phyloP scores from a whole-genome alignment of 1,284 basidiomycete genomes.

The Tremellales sp. region DNA sequence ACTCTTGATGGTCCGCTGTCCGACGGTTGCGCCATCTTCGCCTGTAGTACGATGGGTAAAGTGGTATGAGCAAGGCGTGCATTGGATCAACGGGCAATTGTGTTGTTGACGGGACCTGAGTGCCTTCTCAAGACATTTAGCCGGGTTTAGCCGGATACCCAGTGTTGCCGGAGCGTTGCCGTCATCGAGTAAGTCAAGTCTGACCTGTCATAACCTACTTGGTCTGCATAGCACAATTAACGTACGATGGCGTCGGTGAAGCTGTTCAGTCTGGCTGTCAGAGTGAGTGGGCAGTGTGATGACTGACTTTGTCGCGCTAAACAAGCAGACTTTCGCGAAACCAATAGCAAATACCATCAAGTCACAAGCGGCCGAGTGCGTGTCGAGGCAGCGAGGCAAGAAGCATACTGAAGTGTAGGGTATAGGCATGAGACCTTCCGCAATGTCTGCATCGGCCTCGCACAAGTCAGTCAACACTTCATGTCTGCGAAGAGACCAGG shows the following conservation, averaged over 20 bases:
- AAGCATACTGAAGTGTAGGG: slow-evolving; percentile 3
- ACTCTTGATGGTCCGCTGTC: no score
- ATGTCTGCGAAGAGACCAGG: neutral
- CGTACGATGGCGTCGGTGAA: slow-evolving; percentile 62
- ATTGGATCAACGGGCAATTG: no score
- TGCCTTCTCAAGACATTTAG: no score
- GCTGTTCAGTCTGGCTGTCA: slow-evolving; percentile 62
- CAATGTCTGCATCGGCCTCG: slow-evolving; percentile 67
- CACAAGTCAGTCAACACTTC: slow-evolving; percentile 53
- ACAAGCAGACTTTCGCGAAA: slow-evolving; percentile 69
- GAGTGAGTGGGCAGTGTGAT: slow-evolving; percentile 52
- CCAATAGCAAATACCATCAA: slow-evolving; percentile 73
- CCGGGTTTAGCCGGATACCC: no score
- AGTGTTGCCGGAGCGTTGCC: no score
- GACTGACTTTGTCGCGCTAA: neutral
- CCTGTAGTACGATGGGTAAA: no score
- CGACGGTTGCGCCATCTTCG: no score
- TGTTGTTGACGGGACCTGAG: no score
- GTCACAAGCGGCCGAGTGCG: slow-evolving; percentile 69
- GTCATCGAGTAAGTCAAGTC: no score
- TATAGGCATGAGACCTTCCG: slow-evolving; percentile 73
- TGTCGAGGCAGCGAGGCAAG: neutral
- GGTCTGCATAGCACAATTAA: neutral
- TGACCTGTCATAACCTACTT: no score
- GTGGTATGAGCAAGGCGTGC: no score